A percentile compares a stretch with the other conserved stretches of the same genome.
Evolutionary conservation across 1,284 basidiomycete species (phyloP).

Genomic region (Austroboletus novae-zelandiae): DNA sequence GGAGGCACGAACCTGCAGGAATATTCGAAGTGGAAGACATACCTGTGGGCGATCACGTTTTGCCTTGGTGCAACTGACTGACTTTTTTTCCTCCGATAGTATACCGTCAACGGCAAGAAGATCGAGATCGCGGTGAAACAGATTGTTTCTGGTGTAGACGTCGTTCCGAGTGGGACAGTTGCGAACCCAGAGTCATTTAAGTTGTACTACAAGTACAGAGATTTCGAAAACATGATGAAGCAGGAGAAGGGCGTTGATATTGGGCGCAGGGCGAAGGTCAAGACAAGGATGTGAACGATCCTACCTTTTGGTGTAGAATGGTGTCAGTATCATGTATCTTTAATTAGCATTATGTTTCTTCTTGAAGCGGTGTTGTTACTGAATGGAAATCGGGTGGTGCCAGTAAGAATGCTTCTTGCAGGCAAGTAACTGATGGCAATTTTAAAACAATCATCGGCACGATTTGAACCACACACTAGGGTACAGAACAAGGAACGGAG

Average conservation of each 20-base stretch:
- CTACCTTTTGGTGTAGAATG: too few relatives aligned
- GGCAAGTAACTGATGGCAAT: too few relatives aligned
- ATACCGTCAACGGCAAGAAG: conserved; percentile 72
- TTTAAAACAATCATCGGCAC: too few relatives aligned
- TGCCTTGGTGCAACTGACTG: too few relatives aligned
- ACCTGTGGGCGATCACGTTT: conserved; percentile 46
- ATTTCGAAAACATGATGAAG: conserved; percentile 36
- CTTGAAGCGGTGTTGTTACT: too few relatives aligned
- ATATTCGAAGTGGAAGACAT: conserved; percentile 63
- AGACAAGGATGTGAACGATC: conserved; percentile 17
- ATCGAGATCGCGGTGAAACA: conserved; percentile 75
- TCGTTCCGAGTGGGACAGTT: conserved; percentile 69
- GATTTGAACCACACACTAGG: too few relatives aligned
- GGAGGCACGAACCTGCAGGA: conserved; percentile 70
- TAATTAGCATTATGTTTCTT: too few relatives aligned
- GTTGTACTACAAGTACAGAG: conserved; percentile 59
- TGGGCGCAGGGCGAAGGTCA: background rate
- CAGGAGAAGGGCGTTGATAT: conserved; percentile 13
- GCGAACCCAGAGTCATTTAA: conserved; percentile 64
- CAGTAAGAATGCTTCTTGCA: too few relatives aligned
- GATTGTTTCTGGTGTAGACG: conserved; percentile 59
- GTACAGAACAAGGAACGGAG: too few relatives aligned
- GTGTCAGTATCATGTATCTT: too few relatives aligned
- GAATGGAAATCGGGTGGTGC: too few relatives aligned
- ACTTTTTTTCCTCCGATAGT: conserved; percentile 36